Conservation (phyloP, 2,329 filamentous ascomycete genomes). For the Clonostachys solani region DNA sequence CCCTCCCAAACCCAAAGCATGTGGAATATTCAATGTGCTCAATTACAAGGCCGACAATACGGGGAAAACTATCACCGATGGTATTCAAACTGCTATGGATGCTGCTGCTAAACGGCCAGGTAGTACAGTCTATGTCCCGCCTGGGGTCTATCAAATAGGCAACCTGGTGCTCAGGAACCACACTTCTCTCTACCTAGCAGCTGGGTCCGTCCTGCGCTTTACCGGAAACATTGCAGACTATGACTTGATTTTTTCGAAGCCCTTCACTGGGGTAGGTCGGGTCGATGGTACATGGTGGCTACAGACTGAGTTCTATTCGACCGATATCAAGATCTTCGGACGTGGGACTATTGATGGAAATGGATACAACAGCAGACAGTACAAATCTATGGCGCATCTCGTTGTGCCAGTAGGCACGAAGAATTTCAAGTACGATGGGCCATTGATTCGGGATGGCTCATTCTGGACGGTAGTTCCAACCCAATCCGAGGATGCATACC, state of each 20-base stretch:
- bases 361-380: not conserved
- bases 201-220: constrained; percentile 1
- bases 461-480: constrained; percentile 1
- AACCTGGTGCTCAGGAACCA: not conserved
- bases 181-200: constrained; percentile 1
- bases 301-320: constrained; percentile 1
- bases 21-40: not conserved
- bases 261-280: not conserved
- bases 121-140: constrained; percentile 1
- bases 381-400: not conserved
- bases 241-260: not conserved
- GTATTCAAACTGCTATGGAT: constrained; percentile 1
- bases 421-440: not conserved
- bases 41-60: not conserved
- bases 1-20: not conserved
- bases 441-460: not conserved
- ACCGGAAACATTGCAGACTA: constrained; percentile 1
- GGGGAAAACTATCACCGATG: not conserved
- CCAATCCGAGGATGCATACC: not conserved
- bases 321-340: constrained; percentile 1
- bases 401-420: not conserved
- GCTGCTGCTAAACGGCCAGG: not conserved
- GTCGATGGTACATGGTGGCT: constrained; percentile 1
- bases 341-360: constrained; percentile 1
- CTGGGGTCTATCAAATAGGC: not conserved